A percentile compares a stretch with the other conserved stretches of the same genome.
phyloP scores from a whole-genome alignment of 2,329 filamentous ascomycete species.

The Diplodia seriata region DNA sequence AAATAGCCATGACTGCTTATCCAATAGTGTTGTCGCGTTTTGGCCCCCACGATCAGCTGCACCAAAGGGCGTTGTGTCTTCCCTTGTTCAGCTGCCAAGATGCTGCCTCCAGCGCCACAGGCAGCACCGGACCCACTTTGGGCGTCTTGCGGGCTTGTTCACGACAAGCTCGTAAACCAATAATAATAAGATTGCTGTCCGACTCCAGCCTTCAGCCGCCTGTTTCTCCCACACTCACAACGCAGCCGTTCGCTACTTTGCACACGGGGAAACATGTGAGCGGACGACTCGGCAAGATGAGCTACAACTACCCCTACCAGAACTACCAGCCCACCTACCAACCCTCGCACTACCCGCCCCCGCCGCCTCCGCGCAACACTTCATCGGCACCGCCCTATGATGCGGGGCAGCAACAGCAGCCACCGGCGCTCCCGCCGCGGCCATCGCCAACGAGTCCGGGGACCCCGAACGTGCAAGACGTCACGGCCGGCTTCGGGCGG shows the following conservation, averaged over 20 bases:
- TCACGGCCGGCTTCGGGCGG: neutral
- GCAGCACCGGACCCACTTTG: conserved; percentile 17
- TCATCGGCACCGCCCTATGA: neutral
- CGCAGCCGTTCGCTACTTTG: no score
- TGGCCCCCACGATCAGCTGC: conserved; percentile 6
- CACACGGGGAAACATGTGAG: neutral
- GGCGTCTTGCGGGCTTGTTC: neutral
- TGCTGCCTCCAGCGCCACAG: conserved; percentile 11
- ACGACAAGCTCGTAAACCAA: conserved; percentile 11
- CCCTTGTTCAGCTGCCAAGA: conserved; percentile 7
- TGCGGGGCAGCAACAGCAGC: neutral
- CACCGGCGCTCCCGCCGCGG: conserved; percentile 10
- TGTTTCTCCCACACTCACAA: no score
- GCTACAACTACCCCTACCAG: conserved; percentile 12
- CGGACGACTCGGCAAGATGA: neutral
- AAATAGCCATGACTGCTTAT: no score
- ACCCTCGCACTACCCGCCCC: neutral
- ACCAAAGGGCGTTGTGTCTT: no score
- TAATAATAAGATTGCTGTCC: conserved; percentile 19
- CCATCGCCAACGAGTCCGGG: conserved; percentile 1
- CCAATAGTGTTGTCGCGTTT: no score
- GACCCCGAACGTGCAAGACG: conserved; percentile 1
- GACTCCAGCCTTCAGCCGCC: neutral
- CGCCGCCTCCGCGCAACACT: conserved; percentile 7
- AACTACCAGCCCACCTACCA: neutral